phyloP scores from a whole-genome alignment of 2,329 filamentous ascomycete species.

The Microsporum ferrugineum region DNA sequence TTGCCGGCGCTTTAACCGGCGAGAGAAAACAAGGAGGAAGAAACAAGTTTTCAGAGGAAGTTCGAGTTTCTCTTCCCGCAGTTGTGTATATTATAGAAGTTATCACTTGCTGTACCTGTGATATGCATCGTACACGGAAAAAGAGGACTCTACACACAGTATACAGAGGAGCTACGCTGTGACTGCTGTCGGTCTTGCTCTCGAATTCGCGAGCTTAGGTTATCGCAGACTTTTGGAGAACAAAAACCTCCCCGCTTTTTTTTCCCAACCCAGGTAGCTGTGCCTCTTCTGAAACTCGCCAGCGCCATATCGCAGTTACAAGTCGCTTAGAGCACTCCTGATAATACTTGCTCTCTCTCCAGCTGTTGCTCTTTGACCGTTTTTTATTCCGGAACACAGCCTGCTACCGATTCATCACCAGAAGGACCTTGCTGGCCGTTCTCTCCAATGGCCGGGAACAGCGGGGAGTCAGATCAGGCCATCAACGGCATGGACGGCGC shows the following conservation, averaged over 20 bases:
- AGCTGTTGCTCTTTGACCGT: neutral
- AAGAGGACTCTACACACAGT: neutral
- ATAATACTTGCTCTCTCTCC: neutral
- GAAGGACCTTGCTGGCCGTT: neutral
- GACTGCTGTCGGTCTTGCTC: neutral
- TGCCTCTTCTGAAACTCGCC: neutral
- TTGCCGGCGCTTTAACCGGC: neutral
- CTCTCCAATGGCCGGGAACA: neutral
- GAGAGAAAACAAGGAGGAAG: neutral
- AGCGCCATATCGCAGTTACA: neutral
- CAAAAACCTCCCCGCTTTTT: neutral
- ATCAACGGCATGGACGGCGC: neutral
- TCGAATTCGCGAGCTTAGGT: neutral
- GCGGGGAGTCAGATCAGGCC: neutral
- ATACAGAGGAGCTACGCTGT: neutral
- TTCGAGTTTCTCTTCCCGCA: neutral
- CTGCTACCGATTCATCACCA: neutral
- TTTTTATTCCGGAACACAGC: neutral
- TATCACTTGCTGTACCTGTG: neutral
- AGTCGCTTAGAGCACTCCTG: neutral
- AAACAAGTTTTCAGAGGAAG: neutral
- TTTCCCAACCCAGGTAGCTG: neutral
- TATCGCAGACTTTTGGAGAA: neutral
- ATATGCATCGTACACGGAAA: neutral
- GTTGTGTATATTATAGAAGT: neutral